These are phyloP conservation scores for Gossypium lobatum DNA, from an alignment of 441 rosid genomes.

Conservation along the genomic window DNA sequence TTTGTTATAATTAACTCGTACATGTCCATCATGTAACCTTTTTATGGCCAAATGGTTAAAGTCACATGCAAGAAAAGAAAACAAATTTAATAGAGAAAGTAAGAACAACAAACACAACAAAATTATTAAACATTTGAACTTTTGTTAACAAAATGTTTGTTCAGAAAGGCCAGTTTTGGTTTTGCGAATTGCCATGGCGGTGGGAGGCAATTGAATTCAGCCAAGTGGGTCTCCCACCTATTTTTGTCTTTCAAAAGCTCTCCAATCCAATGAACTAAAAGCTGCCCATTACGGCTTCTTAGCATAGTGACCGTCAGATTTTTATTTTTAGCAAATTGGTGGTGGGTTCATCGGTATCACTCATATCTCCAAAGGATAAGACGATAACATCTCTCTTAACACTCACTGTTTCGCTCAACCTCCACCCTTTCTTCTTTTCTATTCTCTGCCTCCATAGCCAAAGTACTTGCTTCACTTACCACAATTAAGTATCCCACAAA, in stretches of 20 bases:
- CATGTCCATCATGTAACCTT: no score
- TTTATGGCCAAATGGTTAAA: no score
- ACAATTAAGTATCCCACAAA: background rate
- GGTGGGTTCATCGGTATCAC: background rate
- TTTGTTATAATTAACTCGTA: no score
- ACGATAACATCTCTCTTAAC: background rate
- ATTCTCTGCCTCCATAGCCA: background rate
- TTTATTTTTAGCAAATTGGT: background rate
- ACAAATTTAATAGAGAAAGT: background rate
- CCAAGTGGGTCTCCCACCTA: background rate
- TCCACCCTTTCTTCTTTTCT: no score
- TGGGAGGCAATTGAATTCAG: background rate
- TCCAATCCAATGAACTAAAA: background rate
- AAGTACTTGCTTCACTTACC: background rate
- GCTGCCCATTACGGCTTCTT: background rate
- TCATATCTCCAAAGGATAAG: conserved; percentile 15
- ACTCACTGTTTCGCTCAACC: background rate
- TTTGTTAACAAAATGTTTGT: background rate
- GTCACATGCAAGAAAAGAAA: background rate
- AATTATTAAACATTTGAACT: background rate
- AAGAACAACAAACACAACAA: background rate
- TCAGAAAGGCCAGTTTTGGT: no score
- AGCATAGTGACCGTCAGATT: background rate
- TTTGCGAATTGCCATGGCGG: background rate
- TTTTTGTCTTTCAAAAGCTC: background rate